Evolutionary conservation across 345 rosid species (phyloP).

Genomic region (Eucalyptus tenuipes): DNA sequence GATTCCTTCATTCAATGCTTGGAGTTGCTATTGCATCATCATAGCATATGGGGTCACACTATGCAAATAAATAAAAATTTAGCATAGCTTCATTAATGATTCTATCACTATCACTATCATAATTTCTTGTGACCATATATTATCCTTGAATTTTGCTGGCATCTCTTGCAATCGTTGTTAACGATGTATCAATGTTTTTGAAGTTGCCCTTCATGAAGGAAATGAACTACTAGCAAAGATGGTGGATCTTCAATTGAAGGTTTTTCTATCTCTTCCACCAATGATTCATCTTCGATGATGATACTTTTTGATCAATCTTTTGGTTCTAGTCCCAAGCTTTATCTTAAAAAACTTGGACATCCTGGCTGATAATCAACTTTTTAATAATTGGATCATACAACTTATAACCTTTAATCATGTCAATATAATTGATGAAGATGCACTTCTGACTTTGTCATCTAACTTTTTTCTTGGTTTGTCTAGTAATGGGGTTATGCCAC

Average conservation of each 20-base stretch:
- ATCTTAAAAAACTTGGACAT: no score
- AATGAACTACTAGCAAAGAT: not conserved
- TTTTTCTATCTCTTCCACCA: not conserved
- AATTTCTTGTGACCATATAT: not conserved
- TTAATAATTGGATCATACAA: no score
- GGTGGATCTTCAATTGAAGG: not conserved
- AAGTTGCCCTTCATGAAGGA: not conserved
- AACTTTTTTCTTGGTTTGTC: not conserved
- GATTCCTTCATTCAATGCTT: not conserved
- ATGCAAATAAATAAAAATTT: no score
- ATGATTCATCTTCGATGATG: not conserved
- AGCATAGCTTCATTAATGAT: not conserved
- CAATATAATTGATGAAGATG: not conserved
- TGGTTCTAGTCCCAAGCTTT: not conserved
- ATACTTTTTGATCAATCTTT: not conserved
- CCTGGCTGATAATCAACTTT: no score
- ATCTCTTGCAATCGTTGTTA: not conserved
- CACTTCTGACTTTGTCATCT: not conserved
- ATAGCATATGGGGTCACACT: not conserved
- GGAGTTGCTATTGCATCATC: no score
- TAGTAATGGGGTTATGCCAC: not conserved
- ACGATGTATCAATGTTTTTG: accelerated
- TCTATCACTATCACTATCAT: not conserved
- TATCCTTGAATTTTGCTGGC: not conserved
- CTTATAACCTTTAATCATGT: no score